A percentile compares a stretch with the other conserved stretches of the same genome.
Evolutionary conservation across 2,329 filamentous ascomycete species (phyloP).

Genomic region (Aureobasidium sp.): DNA sequence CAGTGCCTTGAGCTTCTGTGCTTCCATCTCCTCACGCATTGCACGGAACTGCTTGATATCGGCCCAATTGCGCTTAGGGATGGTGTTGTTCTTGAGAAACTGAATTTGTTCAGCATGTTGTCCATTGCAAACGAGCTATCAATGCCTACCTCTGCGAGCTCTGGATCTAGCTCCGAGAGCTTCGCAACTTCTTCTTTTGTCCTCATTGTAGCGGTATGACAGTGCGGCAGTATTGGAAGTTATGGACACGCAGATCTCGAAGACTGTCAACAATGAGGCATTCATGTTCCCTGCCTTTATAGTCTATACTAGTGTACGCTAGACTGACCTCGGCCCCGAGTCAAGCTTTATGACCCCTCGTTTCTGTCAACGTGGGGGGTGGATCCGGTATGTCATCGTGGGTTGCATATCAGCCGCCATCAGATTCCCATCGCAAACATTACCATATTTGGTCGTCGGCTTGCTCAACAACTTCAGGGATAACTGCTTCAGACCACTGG

Average conservation of each 20-base stretch:
- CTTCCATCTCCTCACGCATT: conserved; percentile 20
- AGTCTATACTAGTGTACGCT: not conserved
- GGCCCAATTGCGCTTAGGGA: conserved; percentile 21
- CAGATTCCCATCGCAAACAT: too few species aligned
- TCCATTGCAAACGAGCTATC: too few species aligned
- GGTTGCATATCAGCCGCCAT: too few species aligned
- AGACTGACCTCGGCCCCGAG: not conserved
- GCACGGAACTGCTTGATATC: conserved; percentile 17
- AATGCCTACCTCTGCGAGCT: conserved; percentile 20
- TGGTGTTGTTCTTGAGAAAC: conserved; percentile 18
- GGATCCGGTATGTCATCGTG: not conserved
- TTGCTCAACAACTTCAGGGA: too few species aligned
- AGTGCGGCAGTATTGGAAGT: not conserved
- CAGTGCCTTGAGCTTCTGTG: conserved; percentile 7
- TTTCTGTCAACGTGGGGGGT: not conserved
- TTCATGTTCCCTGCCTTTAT: not conserved
- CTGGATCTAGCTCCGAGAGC: conserved; percentile 23
- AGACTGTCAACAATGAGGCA: not conserved
- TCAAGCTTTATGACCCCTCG: not conserved
- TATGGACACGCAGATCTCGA: not conserved
- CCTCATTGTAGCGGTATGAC: not conserved
- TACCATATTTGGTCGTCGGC: too few species aligned
- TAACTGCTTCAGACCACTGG: too few species aligned
- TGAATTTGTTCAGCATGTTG: not conserved
- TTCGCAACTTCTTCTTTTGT: conserved; percentile 21